phyloP scores from a whole-genome alignment of 2,329 filamentous ascomycete species.

The Xylaria arbuscula region DNA sequence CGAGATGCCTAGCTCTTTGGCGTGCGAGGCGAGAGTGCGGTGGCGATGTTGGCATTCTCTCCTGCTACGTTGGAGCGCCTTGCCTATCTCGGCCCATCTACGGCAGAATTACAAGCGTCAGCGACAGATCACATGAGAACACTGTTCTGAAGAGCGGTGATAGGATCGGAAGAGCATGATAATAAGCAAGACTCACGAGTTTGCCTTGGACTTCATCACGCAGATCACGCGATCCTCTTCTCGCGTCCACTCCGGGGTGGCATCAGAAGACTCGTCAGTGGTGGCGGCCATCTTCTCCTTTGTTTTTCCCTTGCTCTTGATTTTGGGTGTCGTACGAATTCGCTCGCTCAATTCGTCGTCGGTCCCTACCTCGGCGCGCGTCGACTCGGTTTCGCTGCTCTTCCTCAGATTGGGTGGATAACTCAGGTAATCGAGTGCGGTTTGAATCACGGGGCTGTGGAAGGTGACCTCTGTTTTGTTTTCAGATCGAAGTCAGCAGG shows the following conservation, averaged over 20 bases:
- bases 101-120: constrained; percentile 6
- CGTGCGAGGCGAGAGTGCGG: constrained; percentile 29
- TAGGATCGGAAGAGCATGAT: not conserved
- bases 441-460: constrained; percentile 23
- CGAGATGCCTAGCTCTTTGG: constrained; percentile 33
- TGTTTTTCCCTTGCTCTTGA: not conserved
- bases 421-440: constrained; percentile 3
- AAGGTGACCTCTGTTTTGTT: constrained; percentile 36
- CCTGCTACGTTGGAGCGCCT: constrained; percentile 29
- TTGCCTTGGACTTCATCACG: constrained; percentile 31
- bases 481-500: constrained; percentile 5
- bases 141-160: not conserved
- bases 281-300: constrained; percentile 18
- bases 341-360: constrained; percentile 14
- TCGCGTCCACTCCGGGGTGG: constrained; percentile 33
- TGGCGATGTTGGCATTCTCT: constrained; percentile 33
- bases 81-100: constrained; percentile 41
- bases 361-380: constrained; percentile 27
- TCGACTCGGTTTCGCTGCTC: constrained; percentile 25
- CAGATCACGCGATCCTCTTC: constrained; percentile 41
- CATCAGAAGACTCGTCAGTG: constrained; percentile 21
- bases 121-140: not conserved
- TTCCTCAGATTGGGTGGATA: not conserved
- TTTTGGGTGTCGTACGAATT: not conserved
- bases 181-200: constrained; percentile 33